Conservation (phyloP, 768 basidiomycete species). For the Trametes coccinea region DNA sequence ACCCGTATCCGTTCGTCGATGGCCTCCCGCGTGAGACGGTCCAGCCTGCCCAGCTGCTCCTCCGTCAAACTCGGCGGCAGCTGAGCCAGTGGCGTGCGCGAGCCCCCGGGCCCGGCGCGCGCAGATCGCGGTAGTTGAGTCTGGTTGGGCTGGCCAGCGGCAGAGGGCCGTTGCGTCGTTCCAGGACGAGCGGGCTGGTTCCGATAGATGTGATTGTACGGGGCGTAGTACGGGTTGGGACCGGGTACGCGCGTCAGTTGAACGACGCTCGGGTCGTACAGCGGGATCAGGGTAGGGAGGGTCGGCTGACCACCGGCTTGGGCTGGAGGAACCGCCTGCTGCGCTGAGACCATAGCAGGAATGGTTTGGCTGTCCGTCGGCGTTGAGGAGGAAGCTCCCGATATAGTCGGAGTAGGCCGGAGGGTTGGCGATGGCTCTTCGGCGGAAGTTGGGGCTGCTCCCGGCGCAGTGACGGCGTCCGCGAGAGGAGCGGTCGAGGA, state of each 20-base stretch:
- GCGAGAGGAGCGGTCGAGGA: conserved; percentile 6
- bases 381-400: neutral
- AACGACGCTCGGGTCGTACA: conserved; percentile 37
- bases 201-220: conserved; percentile 1
- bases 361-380: neutral
- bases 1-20: conserved; percentile 83
- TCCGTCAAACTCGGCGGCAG: conserved; percentile 52
- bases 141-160: neutral
- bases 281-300: conserved; percentile 41
- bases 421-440: neutral
- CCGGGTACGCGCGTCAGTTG: conserved; percentile 7
- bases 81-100: conserved; percentile 27
- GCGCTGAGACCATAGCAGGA: conserved; percentile 5
- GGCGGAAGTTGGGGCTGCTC: neutral
- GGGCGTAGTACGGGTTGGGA: neutral
- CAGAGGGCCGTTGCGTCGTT: neutral
- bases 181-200: neutral
- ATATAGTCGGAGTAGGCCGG: conserved; percentile 10
- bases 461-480: neutral
- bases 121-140: conserved; percentile 4
- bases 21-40: conserved; percentile 70
- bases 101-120: conserved; percentile 8
- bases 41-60: conserved; percentile 64
- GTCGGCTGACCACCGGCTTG: neutral
- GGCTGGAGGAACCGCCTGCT: neutral